These are phyloP conservation scores for Tetrastigma voinierianum DNA, from an alignment of 164 flowering plant species.

Conservation along the genomic window DNA sequence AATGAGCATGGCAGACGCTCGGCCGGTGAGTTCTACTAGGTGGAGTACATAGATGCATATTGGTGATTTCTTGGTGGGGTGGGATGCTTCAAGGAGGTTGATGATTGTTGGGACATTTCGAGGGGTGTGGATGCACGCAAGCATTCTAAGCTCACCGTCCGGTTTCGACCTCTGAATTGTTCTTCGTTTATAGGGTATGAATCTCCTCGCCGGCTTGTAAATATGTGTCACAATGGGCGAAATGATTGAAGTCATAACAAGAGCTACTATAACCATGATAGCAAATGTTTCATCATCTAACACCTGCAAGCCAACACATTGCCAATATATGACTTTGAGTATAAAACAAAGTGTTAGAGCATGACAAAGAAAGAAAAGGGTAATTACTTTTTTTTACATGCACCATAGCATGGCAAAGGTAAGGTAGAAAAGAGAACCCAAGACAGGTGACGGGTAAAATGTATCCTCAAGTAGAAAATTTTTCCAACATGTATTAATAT, in stretches of 20 bases:
- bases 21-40: slow-evolving; percentile 37
- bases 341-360: no score
- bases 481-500: no score
- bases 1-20: slow-evolving; percentile 38
- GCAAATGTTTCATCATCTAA: slow-evolving; percentile 28
- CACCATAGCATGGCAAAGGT: no score
- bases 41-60: slow-evolving; percentile 30
- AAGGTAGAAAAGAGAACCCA: no score
- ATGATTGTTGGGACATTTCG: slow-evolving; percentile 34
- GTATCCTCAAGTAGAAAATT: no score
- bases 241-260: slow-evolving; percentile 25
- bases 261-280: slow-evolving; percentile 28
- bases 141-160: slow-evolving; percentile 19
- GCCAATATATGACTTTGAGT: no score
- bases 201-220: slow-evolving; percentile 22
- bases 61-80: slow-evolving; percentile 29
- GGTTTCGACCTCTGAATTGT: slow-evolving; percentile 25
- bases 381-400: no score
- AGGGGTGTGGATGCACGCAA: slow-evolving; percentile 33
- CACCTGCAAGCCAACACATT: slow-evolving; percentile 18
- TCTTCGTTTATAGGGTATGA: slow-evolving; percentile 24
- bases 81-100: slow-evolving; percentile 28
- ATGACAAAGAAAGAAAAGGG: no score
- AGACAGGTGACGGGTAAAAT: no score
- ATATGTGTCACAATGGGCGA: slow-evolving; percentile 22